phyloP scores from a whole-genome alignment of 192 early-diverging fungal genomes.

The Kappamyces sp. region DNA sequence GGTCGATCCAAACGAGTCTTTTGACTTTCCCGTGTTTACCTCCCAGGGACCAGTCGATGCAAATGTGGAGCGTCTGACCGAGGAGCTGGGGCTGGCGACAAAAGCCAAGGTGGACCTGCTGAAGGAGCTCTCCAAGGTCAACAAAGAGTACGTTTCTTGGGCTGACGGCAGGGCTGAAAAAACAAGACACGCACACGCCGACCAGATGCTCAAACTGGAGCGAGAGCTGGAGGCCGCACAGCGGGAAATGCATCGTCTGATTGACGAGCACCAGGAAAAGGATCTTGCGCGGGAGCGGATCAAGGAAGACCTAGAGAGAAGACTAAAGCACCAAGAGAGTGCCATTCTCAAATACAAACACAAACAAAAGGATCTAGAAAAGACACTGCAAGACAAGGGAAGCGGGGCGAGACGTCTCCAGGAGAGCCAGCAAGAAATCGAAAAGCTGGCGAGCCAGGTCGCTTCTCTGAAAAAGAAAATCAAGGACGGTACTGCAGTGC shows the following conservation, averaged over 20 bases:
- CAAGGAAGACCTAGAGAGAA: constrained; percentile 43
- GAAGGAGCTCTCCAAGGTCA: constrained; percentile 28
- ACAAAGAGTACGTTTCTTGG: constrained; percentile 31
- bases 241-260: constrained; percentile 21
- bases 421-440: constrained; percentile 36
- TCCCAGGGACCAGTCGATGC: neutral
- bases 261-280: constrained; percentile 25
- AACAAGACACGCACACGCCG: constrained; percentile 25
- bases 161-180: constrained; percentile 31
- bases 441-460: constrained; percentile 19
- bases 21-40: neutral
- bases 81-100: constrained; percentile 26
- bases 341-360: constrained; percentile 33
- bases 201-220: constrained; percentile 27
- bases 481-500: constrained; percentile 34
- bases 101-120: constrained; percentile 38
- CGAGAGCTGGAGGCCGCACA: constrained; percentile 27
- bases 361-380: constrained; percentile 33
- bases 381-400: constrained; percentile 31
- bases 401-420: constrained; percentile 12
- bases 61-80: constrained; percentile 1
- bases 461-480: constrained; percentile 36
- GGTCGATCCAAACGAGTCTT: neutral
- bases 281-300: constrained; percentile 24
- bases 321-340: constrained; percentile 28